A percentile compares a stretch with the other conserved stretches of the same genome.
Evolutionary conservation across 2,329 filamentous ascomycete genomes (phyloP).

Genomic region (Microcyclosporella mali): DNA sequence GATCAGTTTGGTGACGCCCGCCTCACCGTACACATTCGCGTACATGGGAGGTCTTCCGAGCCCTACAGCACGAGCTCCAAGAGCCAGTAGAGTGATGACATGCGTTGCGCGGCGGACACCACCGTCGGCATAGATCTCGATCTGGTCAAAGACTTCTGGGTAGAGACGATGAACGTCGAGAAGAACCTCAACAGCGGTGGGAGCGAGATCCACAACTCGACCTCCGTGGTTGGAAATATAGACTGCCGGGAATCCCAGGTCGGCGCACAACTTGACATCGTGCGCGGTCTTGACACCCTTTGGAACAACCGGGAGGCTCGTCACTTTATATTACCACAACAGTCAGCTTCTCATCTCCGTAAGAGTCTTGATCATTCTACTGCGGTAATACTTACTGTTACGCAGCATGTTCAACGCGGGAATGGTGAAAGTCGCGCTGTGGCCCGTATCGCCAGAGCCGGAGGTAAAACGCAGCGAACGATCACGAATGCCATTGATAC

Average conservation of each 20-base stretch:
- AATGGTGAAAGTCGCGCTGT: slow-evolving; percentile 13
- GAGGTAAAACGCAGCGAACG: slow-evolving; percentile 11
- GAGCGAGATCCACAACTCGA: slow-evolving; percentile 43
- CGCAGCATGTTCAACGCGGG: slow-evolving; percentile 7
- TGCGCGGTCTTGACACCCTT: slow-evolving; percentile 33
- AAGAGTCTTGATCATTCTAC: too few species aligned
- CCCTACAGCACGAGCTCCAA: slow-evolving; percentile 38
- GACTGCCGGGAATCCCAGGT: slow-evolving; percentile 34
- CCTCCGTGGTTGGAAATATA: slow-evolving; percentile 41
- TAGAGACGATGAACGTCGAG: slow-evolving; percentile 62
- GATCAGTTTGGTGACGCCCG: slow-evolving; percentile 48
- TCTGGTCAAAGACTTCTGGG: slow-evolving; percentile 35
- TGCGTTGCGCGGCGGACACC: slow-evolving; percentile 35
- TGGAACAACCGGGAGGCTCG: slow-evolving; percentile 13
- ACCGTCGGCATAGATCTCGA: slow-evolving; percentile 38
- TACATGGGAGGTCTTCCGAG: slow-evolving; percentile 48
- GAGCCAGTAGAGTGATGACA: slow-evolving; percentile 34
- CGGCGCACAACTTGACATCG: slow-evolving; percentile 33
- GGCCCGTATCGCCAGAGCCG: slow-evolving; percentile 3
- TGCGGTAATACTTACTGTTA: slow-evolving; percentile 1
- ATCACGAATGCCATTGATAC: slow-evolving; percentile 33
- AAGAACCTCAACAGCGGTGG: slow-evolving; percentile 67
- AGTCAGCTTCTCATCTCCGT: too few species aligned
- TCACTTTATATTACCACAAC: too few species aligned
- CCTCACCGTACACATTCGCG: slow-evolving; percentile 51